phyloP scores from a whole-genome alignment of 257 asterid genomes.

The Cruciata laevipes region DNA sequence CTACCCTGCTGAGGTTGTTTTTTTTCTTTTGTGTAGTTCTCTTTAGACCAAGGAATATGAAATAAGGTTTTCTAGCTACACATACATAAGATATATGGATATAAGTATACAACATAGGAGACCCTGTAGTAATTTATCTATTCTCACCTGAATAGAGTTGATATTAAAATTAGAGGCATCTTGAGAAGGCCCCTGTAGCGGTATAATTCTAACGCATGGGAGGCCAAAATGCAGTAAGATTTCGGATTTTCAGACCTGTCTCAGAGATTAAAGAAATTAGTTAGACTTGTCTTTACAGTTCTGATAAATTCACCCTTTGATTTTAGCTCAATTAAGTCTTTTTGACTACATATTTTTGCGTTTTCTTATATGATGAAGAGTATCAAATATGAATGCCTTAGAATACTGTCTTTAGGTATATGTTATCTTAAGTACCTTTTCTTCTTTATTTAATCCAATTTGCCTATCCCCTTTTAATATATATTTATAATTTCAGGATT shows the following conservation, averaged over 20 bases:
- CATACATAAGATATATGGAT: too few species aligned
- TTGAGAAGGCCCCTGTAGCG: too few species aligned
- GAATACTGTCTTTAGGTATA: background rate
- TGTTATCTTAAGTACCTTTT: background rate
- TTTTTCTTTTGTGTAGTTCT: too few species aligned
- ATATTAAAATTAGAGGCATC: too few species aligned
- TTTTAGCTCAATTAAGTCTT: background rate
- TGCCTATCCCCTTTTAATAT: background rate
- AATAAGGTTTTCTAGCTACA: too few species aligned
- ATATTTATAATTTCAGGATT: constrained; percentile 35
- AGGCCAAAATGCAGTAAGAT: too few species aligned
- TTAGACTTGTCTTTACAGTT: background rate
- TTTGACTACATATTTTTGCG: background rate
- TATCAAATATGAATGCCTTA: background rate
- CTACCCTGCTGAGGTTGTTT: too few species aligned
- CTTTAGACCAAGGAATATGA: too few species aligned
- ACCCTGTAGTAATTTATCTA: background rate
- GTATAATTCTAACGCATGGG: too few species aligned
- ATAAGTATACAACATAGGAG: background rate
- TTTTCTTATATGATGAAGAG: background rate
- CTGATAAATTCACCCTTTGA: background rate
- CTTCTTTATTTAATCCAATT: background rate
- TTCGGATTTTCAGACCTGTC: too few species aligned
- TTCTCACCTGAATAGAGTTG: too few species aligned
- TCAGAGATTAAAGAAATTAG: background rate